A percentile compares a stretch with the other conserved stretches of the same genome.
Conservation (phyloP, 2,329 filamentous ascomycete species). For the Elsinoe fawcettii region DNA sequence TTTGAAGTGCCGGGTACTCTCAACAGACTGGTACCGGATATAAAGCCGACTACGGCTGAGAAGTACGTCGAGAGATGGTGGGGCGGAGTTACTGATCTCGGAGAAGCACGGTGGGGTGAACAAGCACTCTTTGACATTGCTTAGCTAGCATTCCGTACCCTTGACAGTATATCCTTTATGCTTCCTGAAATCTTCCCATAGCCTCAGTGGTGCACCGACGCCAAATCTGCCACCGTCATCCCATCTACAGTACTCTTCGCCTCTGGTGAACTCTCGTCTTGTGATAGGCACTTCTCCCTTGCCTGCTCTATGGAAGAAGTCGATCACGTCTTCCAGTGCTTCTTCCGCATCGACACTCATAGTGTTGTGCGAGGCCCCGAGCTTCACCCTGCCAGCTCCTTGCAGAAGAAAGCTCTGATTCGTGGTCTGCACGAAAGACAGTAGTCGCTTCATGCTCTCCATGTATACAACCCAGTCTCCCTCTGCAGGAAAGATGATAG, state of each 20-base stretch:
- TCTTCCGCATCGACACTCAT: constrained; percentile 31
- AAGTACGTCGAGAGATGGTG: constrained; percentile 28
- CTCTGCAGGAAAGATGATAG: constrained; percentile 35
- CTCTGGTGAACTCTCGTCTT: constrained; percentile 25
- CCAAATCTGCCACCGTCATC: constrained; percentile 30
- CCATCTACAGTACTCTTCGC: constrained; percentile 32
- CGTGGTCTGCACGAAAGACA: constrained; percentile 29
- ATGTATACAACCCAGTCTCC: constrained; percentile 35
- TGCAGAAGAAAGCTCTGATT: constrained; percentile 24
- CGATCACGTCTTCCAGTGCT: constrained; percentile 30
- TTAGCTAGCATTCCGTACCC: not conserved
- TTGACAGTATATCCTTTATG: not conserved
- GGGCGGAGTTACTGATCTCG: constrained; percentile 22
- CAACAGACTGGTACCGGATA: constrained; percentile 24
- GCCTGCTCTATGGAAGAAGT: constrained; percentile 30
- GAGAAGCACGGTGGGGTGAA: constrained; percentile 21
- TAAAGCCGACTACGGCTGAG: constrained; percentile 22
- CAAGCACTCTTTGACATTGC: constrained; percentile 14
- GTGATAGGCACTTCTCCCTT: constrained; percentile 29
- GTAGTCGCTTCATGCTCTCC: constrained; percentile 30
- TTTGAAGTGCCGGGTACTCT: constrained; percentile 24
- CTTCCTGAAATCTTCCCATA: constrained; percentile 24
- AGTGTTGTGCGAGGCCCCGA: constrained; percentile 35
- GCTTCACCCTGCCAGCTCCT: constrained; percentile 22
- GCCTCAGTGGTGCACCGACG: constrained; percentile 30